These are phyloP conservation scores for Pholiota molesta DNA, from an alignment of 768 basidiomycete genomes.

Conservation along the genomic window DNA sequence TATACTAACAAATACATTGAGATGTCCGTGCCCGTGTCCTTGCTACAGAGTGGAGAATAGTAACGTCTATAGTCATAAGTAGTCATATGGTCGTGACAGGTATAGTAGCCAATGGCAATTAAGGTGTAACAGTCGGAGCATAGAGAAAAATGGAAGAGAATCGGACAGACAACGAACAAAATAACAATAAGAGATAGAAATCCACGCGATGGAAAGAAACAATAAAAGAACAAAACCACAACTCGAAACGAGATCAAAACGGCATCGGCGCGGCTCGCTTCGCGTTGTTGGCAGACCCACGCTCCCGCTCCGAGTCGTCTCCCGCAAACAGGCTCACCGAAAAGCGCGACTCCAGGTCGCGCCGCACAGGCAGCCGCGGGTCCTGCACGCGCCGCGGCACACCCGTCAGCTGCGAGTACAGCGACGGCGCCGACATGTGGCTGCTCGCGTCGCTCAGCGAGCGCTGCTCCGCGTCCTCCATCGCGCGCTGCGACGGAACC, in stretches of 20 bases:
- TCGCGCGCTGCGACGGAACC: neutral
- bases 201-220: neutral
- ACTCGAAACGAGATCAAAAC: neutral
- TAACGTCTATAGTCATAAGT: too few relatives aligned
- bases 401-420: slow-evolving; percentile 75
- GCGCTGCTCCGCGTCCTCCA: slow-evolving; percentile 15
- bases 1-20: too few relatives aligned
- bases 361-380: slow-evolving; percentile 60
- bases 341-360: slow-evolving; percentile 42
- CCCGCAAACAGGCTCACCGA: slow-evolving; percentile 44
- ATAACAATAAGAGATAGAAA: too few relatives aligned
- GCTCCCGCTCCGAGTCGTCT: neutral
- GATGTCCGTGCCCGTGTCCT: too few relatives aligned
- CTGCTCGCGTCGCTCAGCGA: slow-evolving; percentile 56
- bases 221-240: neutral
- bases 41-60: too few relatives aligned
- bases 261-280: neutral
- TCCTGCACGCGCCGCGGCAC: slow-evolving; percentile 60
- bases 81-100: too few relatives aligned
- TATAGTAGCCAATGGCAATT: too few relatives aligned
- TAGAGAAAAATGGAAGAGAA: too few relatives aligned
- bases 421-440: slow-evolving; percentile 48
- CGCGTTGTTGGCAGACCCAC: neutral
- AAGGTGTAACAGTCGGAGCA: too few relatives aligned
- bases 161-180: too few relatives aligned